phyloP scores from a whole-genome alignment of 352 stramenopile genomes.

The Phytopythium cucurbitacearum region DNA sequence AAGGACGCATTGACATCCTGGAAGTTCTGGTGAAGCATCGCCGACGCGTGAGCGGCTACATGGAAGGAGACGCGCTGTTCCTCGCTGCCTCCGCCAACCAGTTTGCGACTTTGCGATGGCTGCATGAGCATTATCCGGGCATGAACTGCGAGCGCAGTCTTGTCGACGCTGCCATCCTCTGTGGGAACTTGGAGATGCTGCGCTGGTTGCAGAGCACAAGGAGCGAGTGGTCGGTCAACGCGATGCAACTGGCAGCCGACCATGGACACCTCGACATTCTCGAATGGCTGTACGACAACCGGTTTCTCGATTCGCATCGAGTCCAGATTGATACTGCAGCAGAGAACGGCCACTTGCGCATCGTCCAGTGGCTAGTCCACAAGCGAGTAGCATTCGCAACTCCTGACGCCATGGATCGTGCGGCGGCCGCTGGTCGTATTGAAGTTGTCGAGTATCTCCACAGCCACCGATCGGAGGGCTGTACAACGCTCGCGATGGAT shows the following conservation, averaged over 20 bases:
- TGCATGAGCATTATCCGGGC: conserved; percentile 15
- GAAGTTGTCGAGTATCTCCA: conserved; percentile 23
- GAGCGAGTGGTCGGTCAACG: conserved; percentile 18
- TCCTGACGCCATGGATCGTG: conserved; percentile 16
- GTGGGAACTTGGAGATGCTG: conserved; percentile 20
- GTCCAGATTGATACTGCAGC: conserved; percentile 20
- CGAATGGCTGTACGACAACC: conserved; percentile 24
- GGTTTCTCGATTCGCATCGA: conserved; percentile 10
- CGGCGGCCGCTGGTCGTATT: conserved; percentile 17
- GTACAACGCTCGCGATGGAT: conserved; percentile 29
- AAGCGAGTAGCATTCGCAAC: conserved; percentile 15
- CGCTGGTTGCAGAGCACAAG: conserved; percentile 18
- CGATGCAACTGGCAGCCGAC: conserved; percentile 15
- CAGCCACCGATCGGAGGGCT: conserved; percentile 14
- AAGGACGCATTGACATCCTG: conserved; percentile 15
- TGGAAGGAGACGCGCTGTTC: conserved; percentile 13
- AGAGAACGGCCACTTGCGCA: conserved; percentile 13
- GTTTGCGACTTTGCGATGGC: conserved; percentile 7
- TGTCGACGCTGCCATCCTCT: conserved; percentile 17
- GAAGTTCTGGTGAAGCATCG: conserved; percentile 14
- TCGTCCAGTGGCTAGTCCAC: conserved; percentile 24
- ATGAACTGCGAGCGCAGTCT: conserved; percentile 10
- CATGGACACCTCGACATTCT: conserved; percentile 18
- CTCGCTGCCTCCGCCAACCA: conserved; percentile 16
- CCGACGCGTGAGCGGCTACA: conserved; percentile 16